Percentiles rank a stretch among this genome's conserved stretches.
Conservation (phyloP, 148 eudicot species). For the Fallopia convolvulus region DNA sequence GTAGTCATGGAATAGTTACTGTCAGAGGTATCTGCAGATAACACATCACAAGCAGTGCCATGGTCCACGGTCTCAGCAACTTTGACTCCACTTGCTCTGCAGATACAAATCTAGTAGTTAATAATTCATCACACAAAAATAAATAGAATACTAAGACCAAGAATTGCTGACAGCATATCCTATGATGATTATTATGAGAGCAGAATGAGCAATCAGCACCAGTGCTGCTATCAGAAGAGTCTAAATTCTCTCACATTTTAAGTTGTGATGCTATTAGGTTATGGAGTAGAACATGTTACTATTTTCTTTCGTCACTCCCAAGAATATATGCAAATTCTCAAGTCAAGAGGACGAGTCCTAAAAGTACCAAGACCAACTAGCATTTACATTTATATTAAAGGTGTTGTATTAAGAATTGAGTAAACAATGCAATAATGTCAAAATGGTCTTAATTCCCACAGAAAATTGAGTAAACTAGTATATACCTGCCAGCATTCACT, state of each 20-base stretch:
- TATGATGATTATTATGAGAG: not conserved
- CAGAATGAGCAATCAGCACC: not conserved
- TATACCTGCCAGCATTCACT: slow-evolving; percentile 5
- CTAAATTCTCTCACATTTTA: not conserved
- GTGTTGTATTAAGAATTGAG: not conserved
- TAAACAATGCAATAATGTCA: not conserved
- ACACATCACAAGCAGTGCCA: slow-evolving; percentile 13
- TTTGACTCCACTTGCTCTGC: slow-evolving; percentile 10
- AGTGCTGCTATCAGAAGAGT: not conserved
- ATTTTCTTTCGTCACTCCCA: not conserved
- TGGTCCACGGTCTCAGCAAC: slow-evolving; percentile 13
- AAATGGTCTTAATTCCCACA: not conserved
- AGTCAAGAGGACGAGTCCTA: not conserved
- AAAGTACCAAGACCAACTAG: not conserved
- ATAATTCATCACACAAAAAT: not conserved
- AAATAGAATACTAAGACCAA: not conserved
- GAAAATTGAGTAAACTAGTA: not conserved
- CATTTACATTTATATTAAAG: not conserved
- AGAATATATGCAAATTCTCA: not conserved
- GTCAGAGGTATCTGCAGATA: slow-evolving; percentile 8
- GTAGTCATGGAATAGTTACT: not conserved
- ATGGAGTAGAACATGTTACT: not conserved
- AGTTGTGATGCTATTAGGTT: not conserved
- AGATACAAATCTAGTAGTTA: not conserved
- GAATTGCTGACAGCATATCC: not conserved